Base-by-base conservation (phyloP, 2,329 filamentous ascomycete genomes). In the Acarospora socialis region DNA sequence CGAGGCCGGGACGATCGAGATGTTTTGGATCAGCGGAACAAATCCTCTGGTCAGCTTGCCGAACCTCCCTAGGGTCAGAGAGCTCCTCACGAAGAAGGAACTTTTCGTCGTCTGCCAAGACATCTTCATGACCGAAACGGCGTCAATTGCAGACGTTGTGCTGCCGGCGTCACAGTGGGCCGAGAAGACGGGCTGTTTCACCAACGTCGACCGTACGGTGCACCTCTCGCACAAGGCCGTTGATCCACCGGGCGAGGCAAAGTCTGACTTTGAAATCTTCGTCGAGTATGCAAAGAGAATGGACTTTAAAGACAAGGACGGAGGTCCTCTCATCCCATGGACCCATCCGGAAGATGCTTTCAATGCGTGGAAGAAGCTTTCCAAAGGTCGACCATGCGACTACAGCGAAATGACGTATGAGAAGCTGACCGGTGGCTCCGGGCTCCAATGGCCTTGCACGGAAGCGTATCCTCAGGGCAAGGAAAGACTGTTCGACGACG, bases 161-260 rank as follows among this genome's bases (percentile, higher is more conserved):
- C 45, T 57, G 2, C 52, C 54, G 1, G 53, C 51, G 0, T 52
- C 53, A 1, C 50, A 53, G 30, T 56, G 51, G 51, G 52, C 45
- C 3, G 53, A 57, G 37, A 57, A 56, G 35, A 56, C 53, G 4
- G 54, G 54, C 0, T 52, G 47, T 35, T 56, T 56, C 37, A 56
- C 54, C 9, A 57, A 57, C 30, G 54, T 44, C 7, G 54, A 56
- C 37, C 46, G 54, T 8, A 56, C 54, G 2, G 50, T 56, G 26
- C 53, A 57, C 38, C 39, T 57, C 17, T 52, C 52, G 0, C 42
- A 50, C 23, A 56, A 57, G 32, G 54, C 54, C 3, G 49, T 56
- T 4, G 51, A 56, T 1, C 53, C 54, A 2, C 54, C 54, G 0
- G 53, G 53, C 3, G 53, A 57, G 35, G 48, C 51, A 10, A 50